Percentiles rank a stretch among this genome's conserved stretches.
These are phyloP conservation scores for Nannizzia gypsea DNA, from an alignment of 2,329 filamentous ascomycete species.

Conservation along the genomic window DNA sequence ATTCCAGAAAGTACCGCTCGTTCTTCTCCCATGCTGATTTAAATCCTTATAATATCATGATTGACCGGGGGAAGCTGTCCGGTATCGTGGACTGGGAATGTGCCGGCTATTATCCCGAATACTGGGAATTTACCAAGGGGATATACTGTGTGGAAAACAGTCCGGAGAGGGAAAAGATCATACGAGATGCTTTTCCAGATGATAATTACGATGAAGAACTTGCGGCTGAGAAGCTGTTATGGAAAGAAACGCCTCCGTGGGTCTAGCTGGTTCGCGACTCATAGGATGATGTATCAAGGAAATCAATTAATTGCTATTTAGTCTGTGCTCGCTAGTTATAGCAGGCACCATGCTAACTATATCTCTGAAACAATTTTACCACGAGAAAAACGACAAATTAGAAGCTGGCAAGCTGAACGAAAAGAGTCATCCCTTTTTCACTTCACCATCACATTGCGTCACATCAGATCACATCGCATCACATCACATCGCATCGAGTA, in stretches of 20 bases:
- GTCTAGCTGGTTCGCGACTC: no score
- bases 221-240: not conserved
- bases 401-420: no score
- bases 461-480: no score
- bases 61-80: constrained; percentile 17
- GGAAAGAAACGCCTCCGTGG: not conserved
- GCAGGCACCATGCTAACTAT: no score
- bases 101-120: constrained; percentile 30
- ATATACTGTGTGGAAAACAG: constrained; percentile 1
- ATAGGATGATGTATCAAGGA: no score
- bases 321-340: no score
- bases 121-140: constrained; percentile 27
- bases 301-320: no score
- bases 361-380: no score
- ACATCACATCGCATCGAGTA: no score
- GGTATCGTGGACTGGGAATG: constrained; percentile 32
- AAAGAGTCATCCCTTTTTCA: no score
- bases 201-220: not conserved
- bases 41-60: constrained; percentile 23
- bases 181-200: not conserved
- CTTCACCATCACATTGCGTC: no score
- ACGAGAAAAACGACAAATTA: no score
- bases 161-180: not conserved
- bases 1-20: not conserved
- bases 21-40: constrained; percentile 24